Evolutionary conservation across 441 rosid species (phyloP).

Genomic region (Eruca vesicaria): DNA sequence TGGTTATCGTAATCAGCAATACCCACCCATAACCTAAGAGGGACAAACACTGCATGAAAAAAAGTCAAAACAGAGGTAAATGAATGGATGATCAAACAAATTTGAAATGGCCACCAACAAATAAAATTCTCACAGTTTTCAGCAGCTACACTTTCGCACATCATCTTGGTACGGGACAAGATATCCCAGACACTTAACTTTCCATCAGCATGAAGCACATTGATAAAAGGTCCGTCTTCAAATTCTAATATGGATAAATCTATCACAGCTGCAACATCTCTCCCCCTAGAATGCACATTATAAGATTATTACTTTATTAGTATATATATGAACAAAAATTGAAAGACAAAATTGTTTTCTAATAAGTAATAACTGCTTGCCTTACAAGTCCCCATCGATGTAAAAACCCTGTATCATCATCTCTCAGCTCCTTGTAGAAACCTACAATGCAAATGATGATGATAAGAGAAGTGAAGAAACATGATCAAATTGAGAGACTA

Average conservation of each 20-base stretch:
- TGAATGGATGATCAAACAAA: slow-evolving; percentile 3
- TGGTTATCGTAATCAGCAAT: slow-evolving; percentile 44
- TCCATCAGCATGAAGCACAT: slow-evolving; percentile 77
- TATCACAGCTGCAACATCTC: slow-evolving; percentile 65
- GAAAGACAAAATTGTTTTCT: background rate
- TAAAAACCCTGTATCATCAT: slow-evolving; percentile 75
- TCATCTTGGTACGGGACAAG: slow-evolving; percentile 46
- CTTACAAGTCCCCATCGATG: slow-evolving; percentile 91
- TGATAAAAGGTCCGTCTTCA: slow-evolving; percentile 45
- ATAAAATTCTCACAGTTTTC: slow-evolving; percentile 60
- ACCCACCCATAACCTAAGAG: slow-evolving; percentile 70
- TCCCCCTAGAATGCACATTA: slow-evolving; percentile 41
- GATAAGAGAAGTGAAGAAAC: slow-evolving; percentile 7
- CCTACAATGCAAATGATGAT: slow-evolving; percentile 37
- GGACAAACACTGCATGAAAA: slow-evolving; percentile 46
- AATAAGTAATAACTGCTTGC: slow-evolving; percentile 38
- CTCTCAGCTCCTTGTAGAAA: slow-evolving; percentile 67
- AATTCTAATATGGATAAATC: slow-evolving; percentile 60
- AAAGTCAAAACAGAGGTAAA: slow-evolving; percentile 10
- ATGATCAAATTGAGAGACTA: background rate
- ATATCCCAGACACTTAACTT: slow-evolving; percentile 75
- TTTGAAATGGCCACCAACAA: slow-evolving; percentile 3
- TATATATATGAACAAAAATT: slow-evolving; percentile 9
- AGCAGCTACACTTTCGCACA: slow-evolving; percentile 50
- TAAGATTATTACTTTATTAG: slow-evolving; percentile 1